Base-by-base conservation (phyloP, 805 yeast genomes). In the Saccharomycodes ludwigii region DNA sequence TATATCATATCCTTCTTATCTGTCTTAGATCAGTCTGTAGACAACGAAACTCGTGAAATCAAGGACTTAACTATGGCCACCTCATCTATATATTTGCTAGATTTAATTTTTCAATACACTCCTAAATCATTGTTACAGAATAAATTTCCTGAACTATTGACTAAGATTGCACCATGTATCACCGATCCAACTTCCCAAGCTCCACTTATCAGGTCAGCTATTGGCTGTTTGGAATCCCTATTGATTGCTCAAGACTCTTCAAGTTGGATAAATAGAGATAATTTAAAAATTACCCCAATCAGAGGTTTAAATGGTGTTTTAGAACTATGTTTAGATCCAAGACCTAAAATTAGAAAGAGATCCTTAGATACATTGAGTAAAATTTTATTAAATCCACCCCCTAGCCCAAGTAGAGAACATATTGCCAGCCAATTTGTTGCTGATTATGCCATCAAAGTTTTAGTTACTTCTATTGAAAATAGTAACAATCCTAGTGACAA, bases 311-410 rank as follows among this genome's bases (percentile, higher is more conserved):
- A 69, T 24, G 94, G 88, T 28, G 56, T 86, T 37, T 57, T 86
- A 37, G 84, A 81, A 51, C 65, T 84, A 39, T 72, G 88, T 0
- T 58, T 82, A 26, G 96, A 91, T 55, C 78, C 80, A 28, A 72
- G 97, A 50, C 98, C 98, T 22, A 91, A 91, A 47, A 94, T 91
- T 9, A 73, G 98, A 54, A 83, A 80, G 68, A 77, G 96, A 62
- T 94, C 97, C 2, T 79, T 76, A 46, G 98, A 91, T 36, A 81
- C 96, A 2, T 66, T 91, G n/a, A 58, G 66, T 30, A 66, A 63
- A 3, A 61, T 91, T 19, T 59, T 91, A 38, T 41, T 58, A 2
- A 68, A 68, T 39, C 73, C 76, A 7, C 93, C 95, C 8, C 66
- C 79, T 0, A 80, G 85, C 8, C 88, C 94, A 6, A 65, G 76